Percentiles rank a stretch among this genome's conserved stretches.
Conservation (phyloP, 2,329 filamentous ascomycete genomes). For the Cladobotryum mycophilum region DNA sequence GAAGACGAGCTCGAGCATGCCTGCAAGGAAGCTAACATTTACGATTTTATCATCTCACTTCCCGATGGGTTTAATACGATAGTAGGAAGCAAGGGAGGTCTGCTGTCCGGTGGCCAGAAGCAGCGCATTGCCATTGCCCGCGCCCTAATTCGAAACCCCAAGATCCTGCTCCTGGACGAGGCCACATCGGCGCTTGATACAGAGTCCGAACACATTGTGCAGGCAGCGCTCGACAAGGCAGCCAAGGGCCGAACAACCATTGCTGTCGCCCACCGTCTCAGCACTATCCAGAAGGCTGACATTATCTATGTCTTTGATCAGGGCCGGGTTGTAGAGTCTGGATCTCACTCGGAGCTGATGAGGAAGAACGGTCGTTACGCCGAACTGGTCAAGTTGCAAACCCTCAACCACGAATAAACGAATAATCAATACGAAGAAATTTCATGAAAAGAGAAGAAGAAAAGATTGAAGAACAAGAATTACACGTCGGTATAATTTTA, state of each 20-base stretch:
- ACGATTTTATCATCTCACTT: constrained; percentile 81
- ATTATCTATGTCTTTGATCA: constrained; percentile 93
- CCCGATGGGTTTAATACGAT: constrained; percentile 83
- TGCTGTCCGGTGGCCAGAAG: constrained; percentile 87
- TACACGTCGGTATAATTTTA: too few relatives aligned
- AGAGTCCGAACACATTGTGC: constrained; percentile 72
- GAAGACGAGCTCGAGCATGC: constrained; percentile 71
- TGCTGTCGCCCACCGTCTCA: constrained; percentile 84
- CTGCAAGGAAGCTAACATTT: constrained; percentile 86
- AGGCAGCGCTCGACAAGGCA: constrained; percentile 73
- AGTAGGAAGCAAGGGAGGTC: constrained; percentile 78
- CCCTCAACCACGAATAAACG: too few relatives aligned
- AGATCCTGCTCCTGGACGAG: constrained; percentile 77
- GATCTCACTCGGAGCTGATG: neutral
- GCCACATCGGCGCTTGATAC: constrained; percentile 72
- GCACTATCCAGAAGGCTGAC: constrained; percentile 91
- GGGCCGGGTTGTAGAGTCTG: constrained; percentile 59
- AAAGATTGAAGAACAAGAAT: too few relatives aligned
- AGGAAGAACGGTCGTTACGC: neutral
- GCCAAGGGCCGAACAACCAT: constrained; percentile 84
- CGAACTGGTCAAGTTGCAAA: too few relatives aligned
- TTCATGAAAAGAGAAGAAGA: too few relatives aligned
- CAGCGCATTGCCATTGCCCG: constrained; percentile 91
- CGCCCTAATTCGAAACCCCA: constrained; percentile 80
- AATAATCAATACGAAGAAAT: too few relatives aligned